Percentiles rank a stretch among this genome's conserved stretches.
Conservation (phyloP, 805 yeast genomes). For the Dipodascopsis uninucleata region DNA sequence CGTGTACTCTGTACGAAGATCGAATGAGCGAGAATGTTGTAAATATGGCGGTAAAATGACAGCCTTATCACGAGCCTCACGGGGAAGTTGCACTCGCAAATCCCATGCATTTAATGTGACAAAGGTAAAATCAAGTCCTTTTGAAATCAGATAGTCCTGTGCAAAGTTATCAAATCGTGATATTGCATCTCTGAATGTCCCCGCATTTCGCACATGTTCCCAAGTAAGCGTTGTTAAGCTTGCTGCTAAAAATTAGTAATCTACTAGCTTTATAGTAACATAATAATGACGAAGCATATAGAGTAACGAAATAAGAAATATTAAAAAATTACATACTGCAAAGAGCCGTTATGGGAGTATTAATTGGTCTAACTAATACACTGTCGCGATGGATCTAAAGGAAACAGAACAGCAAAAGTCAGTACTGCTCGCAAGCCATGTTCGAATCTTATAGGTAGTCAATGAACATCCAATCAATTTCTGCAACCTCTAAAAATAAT, state of each 20-base stretch:
- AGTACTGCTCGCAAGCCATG: no score
- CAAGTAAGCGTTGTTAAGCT: conserved; percentile 52
- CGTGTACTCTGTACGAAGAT: conserved; percentile 65
- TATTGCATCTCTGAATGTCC: conserved; percentile 62
- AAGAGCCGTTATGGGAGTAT: conserved; percentile 60
- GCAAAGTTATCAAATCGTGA: conserved; percentile 47
- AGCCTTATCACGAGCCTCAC: conserved; percentile 76
- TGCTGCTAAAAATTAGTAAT: conserved; percentile 33
- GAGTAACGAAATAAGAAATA: neutral
- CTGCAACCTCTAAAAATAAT: no score
- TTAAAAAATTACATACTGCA: conserved; percentile 31
- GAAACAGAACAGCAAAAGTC: no score
- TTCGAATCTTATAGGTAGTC: no score
- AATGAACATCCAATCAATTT: no score
- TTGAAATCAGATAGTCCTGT: conserved; percentile 41
- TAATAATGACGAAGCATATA: no score
- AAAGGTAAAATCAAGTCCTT: conserved; percentile 54
- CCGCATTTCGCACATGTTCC: conserved; percentile 58
- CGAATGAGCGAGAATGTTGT: conserved; percentile 73
- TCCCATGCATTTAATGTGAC: conserved; percentile 68
- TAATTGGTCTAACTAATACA: conserved; percentile 55
- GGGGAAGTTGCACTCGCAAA: conserved; percentile 68
- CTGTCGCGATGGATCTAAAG: conserved; percentile 40
- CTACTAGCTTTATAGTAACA: neutral
- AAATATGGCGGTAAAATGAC: conserved; percentile 69